A percentile compares a stretch with the other conserved stretches of the same genome.
These are phyloP conservation scores for Rosa multiflora DNA, from an alignment of 306 rosid species.

Conservation along the genomic window DNA sequence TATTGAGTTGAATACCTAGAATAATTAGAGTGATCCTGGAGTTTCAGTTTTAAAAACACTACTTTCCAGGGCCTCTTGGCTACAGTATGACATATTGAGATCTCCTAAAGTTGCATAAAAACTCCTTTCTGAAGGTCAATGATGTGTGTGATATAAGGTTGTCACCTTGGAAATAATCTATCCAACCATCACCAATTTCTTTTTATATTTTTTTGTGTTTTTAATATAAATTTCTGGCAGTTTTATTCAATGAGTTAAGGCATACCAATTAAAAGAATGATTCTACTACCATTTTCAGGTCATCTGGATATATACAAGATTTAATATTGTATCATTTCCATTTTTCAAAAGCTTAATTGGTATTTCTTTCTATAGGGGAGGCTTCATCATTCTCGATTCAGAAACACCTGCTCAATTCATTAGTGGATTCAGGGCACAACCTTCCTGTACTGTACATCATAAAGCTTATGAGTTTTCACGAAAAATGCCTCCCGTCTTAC, in stretches of 20 bases:
- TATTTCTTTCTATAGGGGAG: slow-evolving; percentile 54
- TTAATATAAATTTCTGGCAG: no score
- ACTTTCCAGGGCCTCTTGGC: not conserved
- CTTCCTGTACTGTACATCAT: slow-evolving; percentile 47
- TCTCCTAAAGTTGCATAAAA: not conserved
- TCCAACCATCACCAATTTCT: no score
- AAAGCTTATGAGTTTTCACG: slow-evolving; percentile 44
- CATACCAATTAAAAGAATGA: no score
- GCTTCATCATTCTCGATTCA: slow-evolving; percentile 39
- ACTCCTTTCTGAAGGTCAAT: no score
- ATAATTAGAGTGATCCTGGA: not conserved
- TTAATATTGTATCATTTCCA: no score
- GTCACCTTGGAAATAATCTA: no score
- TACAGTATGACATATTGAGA: not conserved
- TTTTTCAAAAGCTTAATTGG: not conserved
- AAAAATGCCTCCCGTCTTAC: slow-evolving; percentile 45
- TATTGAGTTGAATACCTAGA: not conserved
- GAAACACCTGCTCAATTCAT: slow-evolving; percentile 17
- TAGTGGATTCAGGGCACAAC: slow-evolving; percentile 56
- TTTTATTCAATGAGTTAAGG: no score
- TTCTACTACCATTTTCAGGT: no score
- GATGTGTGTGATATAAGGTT: no score
- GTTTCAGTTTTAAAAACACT: not conserved
- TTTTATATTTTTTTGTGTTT: no score
- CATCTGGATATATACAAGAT: no score